phyloP scores from a whole-genome alignment of 2,329 filamentous ascomycete species.

The Clathrospora elynae region DNA sequence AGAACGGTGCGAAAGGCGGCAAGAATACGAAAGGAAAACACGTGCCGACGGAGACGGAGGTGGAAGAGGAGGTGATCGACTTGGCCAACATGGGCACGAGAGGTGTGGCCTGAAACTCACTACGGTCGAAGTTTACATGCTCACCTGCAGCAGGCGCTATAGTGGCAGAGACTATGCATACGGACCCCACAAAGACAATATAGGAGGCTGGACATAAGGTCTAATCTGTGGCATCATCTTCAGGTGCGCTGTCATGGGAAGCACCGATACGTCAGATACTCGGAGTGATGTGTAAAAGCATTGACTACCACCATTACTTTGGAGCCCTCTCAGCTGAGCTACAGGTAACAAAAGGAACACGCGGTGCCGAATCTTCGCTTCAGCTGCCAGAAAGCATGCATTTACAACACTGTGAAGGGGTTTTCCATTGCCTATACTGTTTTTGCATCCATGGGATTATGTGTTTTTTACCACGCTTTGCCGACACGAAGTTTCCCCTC shows the following conservation, averaged over 20 bases:
- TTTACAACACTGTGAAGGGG: too few relatives aligned
- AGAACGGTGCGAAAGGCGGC: conserved; percentile 18
- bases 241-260: neutral
- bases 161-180: neutral
- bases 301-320: neutral
- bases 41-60: conserved; percentile 31
- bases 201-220: conserved; percentile 6
- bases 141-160: neutral
- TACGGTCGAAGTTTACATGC: too few relatives aligned
- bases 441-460: too few relatives aligned
- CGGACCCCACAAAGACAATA: conserved; percentile 7
- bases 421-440: too few relatives aligned
- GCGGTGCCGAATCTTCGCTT: neutral
- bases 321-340: neutral
- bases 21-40: conserved; percentile 32
- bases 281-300: conserved; percentile 1
- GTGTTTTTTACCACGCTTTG: too few relatives aligned
- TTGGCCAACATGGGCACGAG: conserved; percentile 43
- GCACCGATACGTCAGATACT: neutral
- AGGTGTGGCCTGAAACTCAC: conserved; percentile 29
- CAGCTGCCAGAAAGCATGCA: too few relatives aligned
- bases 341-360: neutral
- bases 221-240: neutral
- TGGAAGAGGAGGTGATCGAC: conserved; percentile 47
- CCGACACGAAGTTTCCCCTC: too few relatives aligned